Base-by-base conservation (phyloP, 257 asterid species). In the Solanum phureja region DNA sequence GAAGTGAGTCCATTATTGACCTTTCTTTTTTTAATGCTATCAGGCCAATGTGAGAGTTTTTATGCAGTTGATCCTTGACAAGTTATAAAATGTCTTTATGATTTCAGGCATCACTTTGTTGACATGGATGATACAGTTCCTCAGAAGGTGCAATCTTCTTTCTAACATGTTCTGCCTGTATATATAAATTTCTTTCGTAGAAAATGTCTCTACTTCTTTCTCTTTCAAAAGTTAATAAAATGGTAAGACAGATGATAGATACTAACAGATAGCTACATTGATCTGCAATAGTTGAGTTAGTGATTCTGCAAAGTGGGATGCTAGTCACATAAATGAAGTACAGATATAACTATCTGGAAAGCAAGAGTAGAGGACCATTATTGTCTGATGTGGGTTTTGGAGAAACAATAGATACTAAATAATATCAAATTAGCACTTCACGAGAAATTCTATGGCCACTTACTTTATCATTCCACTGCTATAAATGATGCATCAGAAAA, bases 71-170 rank as follows among this genome's bases (percentile, higher is more conserved):
- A 71, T 21, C 81, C 86, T 37, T 38, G 52, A 72, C 62, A 58
- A 83, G 37, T 83, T 27, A 46, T 29, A 81, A 13, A 46, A 27
- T 18, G 56, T 84, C 83, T 81, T 74, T 46, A 68, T 85, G 38
- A 69, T 89, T 83, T 84, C 92, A 92, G 94, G 93, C 94, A 92
- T 83, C 89, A 92, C 85, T 92, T 92, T 71, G 93, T 91, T 27
- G 88, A 92, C 88, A 86, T 88, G 92, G 91, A 89, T 72, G 92
- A 92, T 88, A 91, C 93, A 68, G 92, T 92, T 77, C 92, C 94
- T 46, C 92, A 90, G 71, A 92, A 92, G 93, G 94, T 92, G 86
- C 74, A 88, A 81, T 86, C 74, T 82, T 16, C 62, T 66, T 29
- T 21, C 27, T 58, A 21, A 73, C 64, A 75, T 87, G 88, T 49